Conservation (phyloP, 805 yeast genomes). For the Ogataea philodendri region DNA sequence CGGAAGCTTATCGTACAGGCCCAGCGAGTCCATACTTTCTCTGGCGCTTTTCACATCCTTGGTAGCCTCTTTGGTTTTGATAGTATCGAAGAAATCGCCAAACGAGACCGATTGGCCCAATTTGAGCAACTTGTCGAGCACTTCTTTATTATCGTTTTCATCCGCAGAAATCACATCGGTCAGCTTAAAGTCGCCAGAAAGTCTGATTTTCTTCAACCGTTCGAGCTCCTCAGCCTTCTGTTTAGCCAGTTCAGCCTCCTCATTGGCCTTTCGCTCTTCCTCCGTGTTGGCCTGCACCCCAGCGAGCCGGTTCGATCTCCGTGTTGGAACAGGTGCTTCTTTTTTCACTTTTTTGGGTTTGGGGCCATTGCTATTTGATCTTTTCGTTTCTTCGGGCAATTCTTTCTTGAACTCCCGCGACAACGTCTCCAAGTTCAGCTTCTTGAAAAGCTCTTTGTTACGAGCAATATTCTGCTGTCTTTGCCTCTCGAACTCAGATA, state of each 20-base stretch:
- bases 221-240: constrained; percentile 33
- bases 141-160: constrained; percentile 32
- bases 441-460: constrained; percentile 70
- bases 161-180: constrained; percentile 50
- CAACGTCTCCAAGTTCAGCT: constrained; percentile 63
- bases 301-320: constrained; percentile 77
- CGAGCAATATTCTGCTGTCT: constrained; percentile 79
- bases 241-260: constrained; percentile 36
- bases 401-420: constrained; percentile 53
- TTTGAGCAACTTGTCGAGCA: constrained; percentile 34
- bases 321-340: constrained; percentile 47
- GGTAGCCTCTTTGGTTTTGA: constrained; percentile 39
- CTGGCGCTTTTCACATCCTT: constrained; percentile 48
- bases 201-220: constrained; percentile 55
- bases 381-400: constrained; percentile 26
- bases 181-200: constrained; percentile 64
- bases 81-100: constrained; percentile 66
- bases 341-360: constrained; percentile 31
- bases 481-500: constrained; percentile 69
- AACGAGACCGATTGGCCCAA: constrained; percentile 57
- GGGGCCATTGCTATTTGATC: constrained; percentile 32
- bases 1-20: constrained; percentile 53
- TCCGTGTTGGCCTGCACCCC: constrained; percentile 51
- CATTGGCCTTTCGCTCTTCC: constrained; percentile 47
- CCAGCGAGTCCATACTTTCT: constrained; percentile 50